Percentiles rank a stretch among this genome's conserved stretches.
Conservation (phyloP, 1,284 basidiomycete species). For the Earliella scabrosa region DNA sequence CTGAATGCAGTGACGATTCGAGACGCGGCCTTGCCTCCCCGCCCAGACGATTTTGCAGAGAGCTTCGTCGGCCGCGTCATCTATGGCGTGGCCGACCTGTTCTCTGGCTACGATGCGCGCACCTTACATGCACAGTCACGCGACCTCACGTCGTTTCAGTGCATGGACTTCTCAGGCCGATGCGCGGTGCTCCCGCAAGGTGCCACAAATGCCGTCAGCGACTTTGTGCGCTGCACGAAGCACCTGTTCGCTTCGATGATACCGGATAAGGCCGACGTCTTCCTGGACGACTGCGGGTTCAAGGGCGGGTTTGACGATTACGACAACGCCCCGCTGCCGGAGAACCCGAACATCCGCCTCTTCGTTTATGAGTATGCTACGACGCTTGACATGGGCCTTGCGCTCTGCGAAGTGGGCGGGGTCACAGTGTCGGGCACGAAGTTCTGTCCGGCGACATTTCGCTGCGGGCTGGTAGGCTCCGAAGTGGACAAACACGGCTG, state of each 20-base stretch:
- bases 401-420: conserved; percentile 30
- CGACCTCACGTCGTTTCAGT: conserved; percentile 34
- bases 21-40: conserved; percentile 34
- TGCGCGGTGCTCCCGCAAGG: conserved; percentile 32
- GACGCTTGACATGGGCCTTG: conserved; percentile 31
- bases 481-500: conserved; percentile 36
- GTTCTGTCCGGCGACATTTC: conserved; percentile 28
- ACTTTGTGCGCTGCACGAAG: conserved; percentile 29
- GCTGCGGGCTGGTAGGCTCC: conserved; percentile 31
- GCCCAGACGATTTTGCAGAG: conserved; percentile 38
- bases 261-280: conserved; percentile 22
- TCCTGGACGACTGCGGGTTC: conserved; percentile 37
- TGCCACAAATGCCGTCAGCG: conserved; percentile 32
- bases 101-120: conserved; percentile 11
- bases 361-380: conserved; percentile 35
- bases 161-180: conserved; percentile 23
- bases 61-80: conserved; percentile 26
- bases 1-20: conserved; percentile 38
- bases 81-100: conserved; percentile 10
- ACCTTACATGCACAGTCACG: conserved; percentile 19
- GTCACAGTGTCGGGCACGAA: conserved; percentile 36
- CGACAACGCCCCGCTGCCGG: conserved; percentile 10
- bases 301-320: conserved; percentile 33
- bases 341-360: conserved; percentile 31
- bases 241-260: conserved; percentile 29